Percentiles rank a stretch among this genome's conserved stretches.
Conservation (phyloP, 352 stramenopile species). For the Phytophthora kernoviae region DNA sequence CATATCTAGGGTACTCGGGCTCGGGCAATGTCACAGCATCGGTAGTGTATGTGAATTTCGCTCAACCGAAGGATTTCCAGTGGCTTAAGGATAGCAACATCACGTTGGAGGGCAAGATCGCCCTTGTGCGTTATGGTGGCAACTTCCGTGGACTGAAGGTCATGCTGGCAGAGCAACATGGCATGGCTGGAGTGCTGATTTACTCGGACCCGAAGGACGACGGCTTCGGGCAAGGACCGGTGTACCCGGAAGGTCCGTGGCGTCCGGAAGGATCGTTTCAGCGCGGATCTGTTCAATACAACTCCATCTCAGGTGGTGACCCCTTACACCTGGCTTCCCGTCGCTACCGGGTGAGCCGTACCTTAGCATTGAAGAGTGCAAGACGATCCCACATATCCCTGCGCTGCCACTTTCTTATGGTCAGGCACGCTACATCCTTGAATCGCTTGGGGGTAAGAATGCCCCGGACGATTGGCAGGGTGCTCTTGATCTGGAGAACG, state of each 20-base stretch:
- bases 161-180: constrained; percentile 62
- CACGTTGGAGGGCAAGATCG: constrained; percentile 57
- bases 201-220: constrained; percentile 78
- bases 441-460: constrained; percentile 52
- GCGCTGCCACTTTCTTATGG: constrained; percentile 70
- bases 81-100: constrained; percentile 38
- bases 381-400: constrained; percentile 23
- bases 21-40: constrained; percentile 62
- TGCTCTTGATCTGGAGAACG: constrained; percentile 45
- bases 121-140: constrained; percentile 68
- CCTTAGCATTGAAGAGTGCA: constrained; percentile 44
- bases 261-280: constrained; percentile 60
- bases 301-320: constrained; percentile 66
- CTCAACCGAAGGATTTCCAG: constrained; percentile 54
- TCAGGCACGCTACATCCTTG: constrained; percentile 70
- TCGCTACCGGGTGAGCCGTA: constrained; percentile 37
- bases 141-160: constrained; percentile 60
- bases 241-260: constrained; percentile 33
- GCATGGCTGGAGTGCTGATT: constrained; percentile 61
- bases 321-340: constrained; percentile 50
- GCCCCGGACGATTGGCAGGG: constrained; percentile 61
- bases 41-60: constrained; percentile 88
- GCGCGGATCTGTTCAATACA: constrained; percentile 85
- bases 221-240: constrained; percentile 48
- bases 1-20: constrained; percentile 78